Evolutionary conservation across 108 stramenopile species (phyloP), one percentile per base, ranked within the genome.

Genomic region (Cylindrotheca fusiformis): DNA sequence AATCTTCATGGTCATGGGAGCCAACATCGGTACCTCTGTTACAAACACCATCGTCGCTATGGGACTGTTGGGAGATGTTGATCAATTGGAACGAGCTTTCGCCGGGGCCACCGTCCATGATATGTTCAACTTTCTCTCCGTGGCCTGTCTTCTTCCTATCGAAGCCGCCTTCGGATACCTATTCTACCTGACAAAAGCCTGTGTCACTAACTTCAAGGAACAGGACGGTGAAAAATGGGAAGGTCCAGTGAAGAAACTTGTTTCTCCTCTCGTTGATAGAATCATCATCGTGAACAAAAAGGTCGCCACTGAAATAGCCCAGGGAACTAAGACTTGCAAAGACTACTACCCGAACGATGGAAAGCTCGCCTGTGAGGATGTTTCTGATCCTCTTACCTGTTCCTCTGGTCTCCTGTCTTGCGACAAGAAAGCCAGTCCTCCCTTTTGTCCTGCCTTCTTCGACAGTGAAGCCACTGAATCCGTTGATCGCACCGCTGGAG

Each of bases 21-120:
- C 55, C 47, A 67, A 57, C 30, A 75, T 88, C 44, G 69, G 69
- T 59, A 93, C 91, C 17, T 89, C 84, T 30, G 91, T 93, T 26
- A 88, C 91, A 56, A 88, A 88, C 75, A 87, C 88, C 60, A 87
- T 95, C 30, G 90, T 95, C 32, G 79, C 93, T 60, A 82, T 91
- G 74, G 89, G 93, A 50, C 90, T 90, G 31, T 71, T 95, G 79
- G 84, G 84, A 67, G 85, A 91, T 63, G 87, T 85, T 63, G 79
- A 83, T 58, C 84, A 95, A 60, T 74, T 91, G 52, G 90, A 91
- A 53, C 88, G 88, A 56, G 93, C 90, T 55, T 95, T 95, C 60
- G 86, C 90, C 26, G 93, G 93, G 47, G 93, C 93, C 61, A 91
- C 90, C 19, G 93, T 95, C 56, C 93, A 95, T 75, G 93, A 95